Percentiles rank a stretch among this genome's conserved stretches.
Evolutionary conservation across 2,329 filamentous ascomycete species (phyloP).

Genomic region (Cladosporium sp.): DNA sequence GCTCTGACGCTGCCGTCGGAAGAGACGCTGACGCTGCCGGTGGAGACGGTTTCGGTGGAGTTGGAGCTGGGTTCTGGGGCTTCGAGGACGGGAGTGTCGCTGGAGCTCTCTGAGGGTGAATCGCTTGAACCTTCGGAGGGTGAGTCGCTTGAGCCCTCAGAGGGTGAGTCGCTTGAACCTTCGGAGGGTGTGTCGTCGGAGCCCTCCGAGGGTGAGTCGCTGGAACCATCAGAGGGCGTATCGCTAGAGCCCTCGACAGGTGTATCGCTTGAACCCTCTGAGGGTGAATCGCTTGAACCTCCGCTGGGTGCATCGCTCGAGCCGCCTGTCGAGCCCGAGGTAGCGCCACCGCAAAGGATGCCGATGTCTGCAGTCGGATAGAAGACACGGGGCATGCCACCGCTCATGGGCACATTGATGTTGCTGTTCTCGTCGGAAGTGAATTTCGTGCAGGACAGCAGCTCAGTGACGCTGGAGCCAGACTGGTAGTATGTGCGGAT

Average conservation of each 20-base stretch:
- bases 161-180: not conserved
- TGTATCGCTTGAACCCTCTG: not conserved
- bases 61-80: not conserved
- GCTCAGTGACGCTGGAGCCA: constrained; percentile 39
- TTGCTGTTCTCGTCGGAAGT: constrained; percentile 32
- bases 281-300: not conserved
- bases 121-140: not conserved
- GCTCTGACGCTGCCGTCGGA: not conserved
- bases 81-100: not conserved
- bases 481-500: constrained; percentile 30
- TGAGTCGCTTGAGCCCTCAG: not conserved
- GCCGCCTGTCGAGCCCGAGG: not conserved
- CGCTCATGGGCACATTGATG: constrained; percentile 38
- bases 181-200: not conserved
- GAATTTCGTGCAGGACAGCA: constrained; percentile 38
- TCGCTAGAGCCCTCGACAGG: not conserved
- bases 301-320: not conserved
- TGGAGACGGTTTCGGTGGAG: not conserved
- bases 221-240: not conserved
- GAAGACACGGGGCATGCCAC: constrained; percentile 39
- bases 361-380: constrained; percentile 32
- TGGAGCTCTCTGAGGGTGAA: not conserved
- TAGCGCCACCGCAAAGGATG: constrained; percentile 10
- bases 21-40: not conserved
- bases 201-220: not conserved